A percentile compares a stretch with the other conserved stretches of the same genome.
phyloP scores from a whole-genome alignment of 2,329 filamentous ascomycete species.

The Escovopsis weberi region DNA sequence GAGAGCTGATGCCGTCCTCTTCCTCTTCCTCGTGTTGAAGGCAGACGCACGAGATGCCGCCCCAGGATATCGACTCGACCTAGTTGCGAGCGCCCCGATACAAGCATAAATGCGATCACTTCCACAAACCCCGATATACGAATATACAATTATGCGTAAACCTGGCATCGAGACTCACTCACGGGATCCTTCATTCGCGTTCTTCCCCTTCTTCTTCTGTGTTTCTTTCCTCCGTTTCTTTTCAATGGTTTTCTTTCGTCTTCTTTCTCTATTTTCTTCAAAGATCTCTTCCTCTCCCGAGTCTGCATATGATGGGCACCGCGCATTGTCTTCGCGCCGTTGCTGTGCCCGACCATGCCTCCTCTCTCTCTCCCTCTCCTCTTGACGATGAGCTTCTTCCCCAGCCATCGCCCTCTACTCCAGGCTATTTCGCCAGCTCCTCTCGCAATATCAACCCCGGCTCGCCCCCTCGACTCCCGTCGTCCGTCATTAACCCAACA shows the following conservation, averaged over 20 bases:
- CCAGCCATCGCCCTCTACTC: not conserved
- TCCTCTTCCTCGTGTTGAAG: too few relatives aligned
- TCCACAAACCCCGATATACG: not conserved
- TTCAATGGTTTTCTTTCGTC: not conserved
- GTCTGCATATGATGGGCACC: not conserved
- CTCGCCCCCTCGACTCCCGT: conserved; percentile 36
- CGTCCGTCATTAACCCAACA: conserved; percentile 30
- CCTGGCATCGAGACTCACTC: too few relatives aligned
- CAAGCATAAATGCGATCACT: conserved; percentile 5
- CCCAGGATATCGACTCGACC: not conserved
- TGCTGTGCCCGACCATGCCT: not conserved
- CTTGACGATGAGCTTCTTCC: not conserved
- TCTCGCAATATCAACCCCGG: conserved; percentile 32
- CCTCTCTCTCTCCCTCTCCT: not conserved
- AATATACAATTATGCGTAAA: not conserved
- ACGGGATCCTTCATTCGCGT: not conserved
- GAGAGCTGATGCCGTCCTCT: too few relatives aligned
- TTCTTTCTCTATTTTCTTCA: not conserved
- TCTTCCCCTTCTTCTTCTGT: not conserved
- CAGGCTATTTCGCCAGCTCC: conserved; percentile 19
- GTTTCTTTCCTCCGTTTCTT: too few relatives aligned
- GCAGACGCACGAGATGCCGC: not conserved
- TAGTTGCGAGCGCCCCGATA: conserved; percentile 5
- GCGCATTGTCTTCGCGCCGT: not conserved
- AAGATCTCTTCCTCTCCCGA: too few relatives aligned